phyloP scores from a whole-genome alignment of 495 filamentous ascomycete genomes.

The Aspergillus saccharolyticus region DNA sequence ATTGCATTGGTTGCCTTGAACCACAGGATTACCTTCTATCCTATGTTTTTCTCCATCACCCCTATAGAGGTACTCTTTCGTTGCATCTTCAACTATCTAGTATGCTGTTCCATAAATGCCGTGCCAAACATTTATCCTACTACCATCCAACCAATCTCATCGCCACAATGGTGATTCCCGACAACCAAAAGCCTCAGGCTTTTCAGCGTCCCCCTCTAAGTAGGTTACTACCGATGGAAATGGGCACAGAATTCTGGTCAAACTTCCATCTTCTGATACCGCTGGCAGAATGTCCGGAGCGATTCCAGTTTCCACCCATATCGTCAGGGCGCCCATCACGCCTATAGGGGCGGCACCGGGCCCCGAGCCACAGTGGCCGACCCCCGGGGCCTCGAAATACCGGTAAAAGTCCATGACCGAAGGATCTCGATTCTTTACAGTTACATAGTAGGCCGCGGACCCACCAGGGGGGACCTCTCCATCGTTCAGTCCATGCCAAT shows the following conservation, averaged over 20 bases:
- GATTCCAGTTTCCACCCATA: neutral
- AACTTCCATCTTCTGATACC: neutral
- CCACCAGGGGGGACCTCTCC: neutral
- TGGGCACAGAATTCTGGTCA: neutral
- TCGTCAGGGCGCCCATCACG: neutral
- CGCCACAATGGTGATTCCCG: too few relatives aligned
- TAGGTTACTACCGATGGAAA: neutral
- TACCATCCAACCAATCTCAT: neutral
- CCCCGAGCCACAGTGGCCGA: neutral
- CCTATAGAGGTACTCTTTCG: too few relatives aligned
- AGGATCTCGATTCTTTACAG: neutral
- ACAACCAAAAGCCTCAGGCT: neutral
- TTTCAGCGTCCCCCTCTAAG: neutral
- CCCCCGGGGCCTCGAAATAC: neutral
- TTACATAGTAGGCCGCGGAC: neutral
- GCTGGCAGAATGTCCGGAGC: neutral
- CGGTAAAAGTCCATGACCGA: neutral
- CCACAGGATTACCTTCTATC: too few relatives aligned
- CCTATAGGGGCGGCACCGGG: neutral
- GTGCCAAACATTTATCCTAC: neutral
- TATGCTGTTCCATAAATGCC: too few relatives aligned
- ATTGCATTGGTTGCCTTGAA: too few relatives aligned
- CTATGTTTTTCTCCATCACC: too few relatives aligned
- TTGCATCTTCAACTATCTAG: too few relatives aligned
- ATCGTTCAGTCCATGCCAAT: conserved; percentile 12